Evolutionary conservation across 495 filamentous ascomycete species (phyloP), one percentile per base, ranked within the genome.

Genomic region (Bryoglossum gracile): DNA sequence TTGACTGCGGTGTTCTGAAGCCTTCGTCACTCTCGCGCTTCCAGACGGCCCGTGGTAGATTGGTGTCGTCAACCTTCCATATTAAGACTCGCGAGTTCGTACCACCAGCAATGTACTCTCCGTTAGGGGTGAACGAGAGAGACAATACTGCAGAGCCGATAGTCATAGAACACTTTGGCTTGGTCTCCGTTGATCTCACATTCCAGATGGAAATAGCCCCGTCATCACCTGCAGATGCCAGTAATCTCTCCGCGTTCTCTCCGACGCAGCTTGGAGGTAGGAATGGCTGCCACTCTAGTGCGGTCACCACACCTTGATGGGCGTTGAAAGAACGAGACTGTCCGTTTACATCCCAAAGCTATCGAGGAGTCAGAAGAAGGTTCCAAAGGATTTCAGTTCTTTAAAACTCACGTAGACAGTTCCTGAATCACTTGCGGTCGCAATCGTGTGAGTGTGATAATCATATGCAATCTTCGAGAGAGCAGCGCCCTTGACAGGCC

Each of bases 151-250:
- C 75, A 2, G 64, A 65, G 0, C 70, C 68, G 56, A 81, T 78
- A 3, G 72, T 75, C 64, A 83, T 80, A 18, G 71, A 72, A 39
- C 70, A 74, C 51, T 74, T 78, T 0, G 71, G 62, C 32, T 79
- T 77, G 36, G 74, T 65, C 19, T 83, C 75, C 16, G 60, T 33
- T n/a, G 64, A 66, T n/a, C 69, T 64, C 10, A 77, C 73, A 53
- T 82, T 77, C 84, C 84, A 90, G 21, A 88, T 69, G 48, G 76
- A 74, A 47, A 88, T 79, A 26, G 73, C 76, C 28, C 81, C 76
- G 57, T 88, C 84, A 13, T 77, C 73, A 4, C 73, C 73, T 47
- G 70, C 62, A 1, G 74, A 72, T 37, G 72, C 75, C 18, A 79
- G 56, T 24, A 79, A 56, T 28, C 72, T 65, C 52, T 79, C 72